Conservation (phyloP, 1,139 yeast species). For the Saccharomyces hybrid region DNA sequence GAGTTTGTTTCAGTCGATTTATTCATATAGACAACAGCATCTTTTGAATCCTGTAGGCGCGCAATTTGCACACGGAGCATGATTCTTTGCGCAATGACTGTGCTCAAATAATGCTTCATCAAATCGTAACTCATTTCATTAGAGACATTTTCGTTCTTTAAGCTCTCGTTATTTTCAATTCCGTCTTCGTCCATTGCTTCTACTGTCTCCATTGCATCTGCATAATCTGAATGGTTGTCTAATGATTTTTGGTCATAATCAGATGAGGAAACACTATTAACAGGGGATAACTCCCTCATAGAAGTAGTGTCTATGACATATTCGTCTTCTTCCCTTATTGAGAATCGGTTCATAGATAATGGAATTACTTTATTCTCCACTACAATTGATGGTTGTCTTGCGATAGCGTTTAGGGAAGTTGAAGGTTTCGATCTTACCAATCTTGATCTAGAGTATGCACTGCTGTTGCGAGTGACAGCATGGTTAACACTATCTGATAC, state of each 20-base stretch:
- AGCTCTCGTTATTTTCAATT: conserved; percentile 3
- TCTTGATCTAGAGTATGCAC: conserved; percentile 5
- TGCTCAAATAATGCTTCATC: conserved; percentile 21
- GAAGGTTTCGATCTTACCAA: conserved; percentile 25
- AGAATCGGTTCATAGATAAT: conserved; percentile 22
- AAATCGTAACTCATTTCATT: conserved; percentile 1
- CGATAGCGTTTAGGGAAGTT: conserved; percentile 21
- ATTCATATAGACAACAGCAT: neutral
- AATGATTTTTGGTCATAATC: neutral
- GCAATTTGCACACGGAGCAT: conserved; percentile 23
- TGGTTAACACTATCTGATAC: neutral
- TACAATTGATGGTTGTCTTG: conserved; percentile 31
- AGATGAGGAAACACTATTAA: neutral
- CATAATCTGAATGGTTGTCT: neutral
- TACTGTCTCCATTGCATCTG: conserved; percentile 1
- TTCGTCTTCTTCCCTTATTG: conserved; percentile 24
- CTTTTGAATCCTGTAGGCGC: conserved; percentile 13
- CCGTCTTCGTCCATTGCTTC: neutral
- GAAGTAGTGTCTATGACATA: conserved; percentile 17
- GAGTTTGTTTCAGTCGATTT: conserved; percentile 3
- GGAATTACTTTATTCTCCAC: conserved; percentile 32
- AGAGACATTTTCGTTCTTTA: neutral
- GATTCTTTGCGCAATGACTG: conserved; percentile 24
- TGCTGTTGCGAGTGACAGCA: conserved; percentile 2
- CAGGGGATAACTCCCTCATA: neutral